Percentiles rank a stretch among this genome's conserved stretches.
Evolutionary conservation across 805 yeast genomes (phyloP).

Genomic region (Ogataea trehaloabstinens): DNA sequence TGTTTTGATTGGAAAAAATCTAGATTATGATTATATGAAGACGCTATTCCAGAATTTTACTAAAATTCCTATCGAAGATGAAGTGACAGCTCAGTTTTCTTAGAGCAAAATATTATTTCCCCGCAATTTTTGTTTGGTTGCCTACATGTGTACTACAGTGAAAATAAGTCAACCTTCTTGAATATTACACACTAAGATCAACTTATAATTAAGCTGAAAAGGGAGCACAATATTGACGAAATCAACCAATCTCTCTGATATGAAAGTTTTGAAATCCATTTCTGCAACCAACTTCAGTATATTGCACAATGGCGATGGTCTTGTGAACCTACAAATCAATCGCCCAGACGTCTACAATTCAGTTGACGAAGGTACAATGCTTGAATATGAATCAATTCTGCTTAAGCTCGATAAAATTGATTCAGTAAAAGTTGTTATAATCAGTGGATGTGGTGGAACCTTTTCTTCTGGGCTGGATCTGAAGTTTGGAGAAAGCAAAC

Average conservation of each 20-base stretch:
- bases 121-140: too few relatives aligned
- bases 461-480: conserved; percentile 70
- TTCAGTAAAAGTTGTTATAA: conserved; percentile 51
- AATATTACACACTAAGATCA: too few relatives aligned
- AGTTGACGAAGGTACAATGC: conserved; percentile 53
- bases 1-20: conserved; percentile 33
- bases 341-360: conserved; percentile 62
- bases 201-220: too few relatives aligned
- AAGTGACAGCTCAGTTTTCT: too few relatives aligned
- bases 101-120: too few relatives aligned
- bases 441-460: conserved; percentile 53
- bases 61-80: conserved; percentile 9
- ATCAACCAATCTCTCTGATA: too few relatives aligned
- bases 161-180: too few relatives aligned
- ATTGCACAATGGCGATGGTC: conserved; percentile 5
- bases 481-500: conserved; percentile 26
- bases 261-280: too few relatives aligned
- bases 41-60: conserved; percentile 6
- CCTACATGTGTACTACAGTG: too few relatives aligned
- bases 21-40: conserved; percentile 12
- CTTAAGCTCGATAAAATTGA: conserved; percentile 41
- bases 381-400: conserved; percentile 51
- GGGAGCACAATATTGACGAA: too few relatives aligned
- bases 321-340: conserved; percentile 59
- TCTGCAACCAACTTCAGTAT: conserved; percentile 4